Conservation (phyloP, 169 alveolate genomes). For the Babesia sp. region DNA sequence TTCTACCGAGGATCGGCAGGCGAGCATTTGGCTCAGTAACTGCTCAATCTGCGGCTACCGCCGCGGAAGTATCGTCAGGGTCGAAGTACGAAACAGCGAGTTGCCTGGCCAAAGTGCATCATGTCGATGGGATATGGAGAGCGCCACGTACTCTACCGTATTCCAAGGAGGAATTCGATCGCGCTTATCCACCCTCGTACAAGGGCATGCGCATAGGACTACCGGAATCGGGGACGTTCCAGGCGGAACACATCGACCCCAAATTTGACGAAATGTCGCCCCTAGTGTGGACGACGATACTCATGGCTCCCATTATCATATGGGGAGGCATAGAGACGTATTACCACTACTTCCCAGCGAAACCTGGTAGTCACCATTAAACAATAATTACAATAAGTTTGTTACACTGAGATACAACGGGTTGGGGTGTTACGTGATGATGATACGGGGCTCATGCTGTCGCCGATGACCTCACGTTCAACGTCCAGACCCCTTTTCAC, state of each 20-base stretch:
- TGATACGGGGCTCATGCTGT: conserved; percentile 2
- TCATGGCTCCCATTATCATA: conserved; percentile 51
- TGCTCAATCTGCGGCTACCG: not conserved
- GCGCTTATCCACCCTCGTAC: conserved; percentile 70
- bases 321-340: conserved; percentile 50
- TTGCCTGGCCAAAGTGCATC: conserved; percentile 63
- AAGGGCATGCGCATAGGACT: conserved; percentile 77
- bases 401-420: conserved; percentile 28
- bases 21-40: conserved; percentile 7
- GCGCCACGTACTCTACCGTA: conserved; percentile 67
- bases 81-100: conserved; percentile 59
- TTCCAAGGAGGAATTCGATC: conserved; percentile 70
- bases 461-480: conserved; percentile 1
- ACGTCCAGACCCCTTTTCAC: not conserved
- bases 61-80: conserved; percentile 2
- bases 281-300: conserved; percentile 59
- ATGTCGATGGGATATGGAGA: conserved; percentile 77
- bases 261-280: conserved; percentile 65
- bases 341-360: conserved; percentile 32
- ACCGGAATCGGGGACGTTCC: conserved; percentile 63
- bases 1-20: not conserved
- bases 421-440: conserved; percentile 28
- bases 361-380: conserved; percentile 38
- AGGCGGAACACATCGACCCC: conserved; percentile 64
- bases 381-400: not conserved